Percentiles rank a stretch among this genome's conserved stretches.
These are phyloP conservation scores for Apiospora kogelbergensis DNA, from an alignment of 2,329 filamentous ascomycete species.

Conservation along the genomic window DNA sequence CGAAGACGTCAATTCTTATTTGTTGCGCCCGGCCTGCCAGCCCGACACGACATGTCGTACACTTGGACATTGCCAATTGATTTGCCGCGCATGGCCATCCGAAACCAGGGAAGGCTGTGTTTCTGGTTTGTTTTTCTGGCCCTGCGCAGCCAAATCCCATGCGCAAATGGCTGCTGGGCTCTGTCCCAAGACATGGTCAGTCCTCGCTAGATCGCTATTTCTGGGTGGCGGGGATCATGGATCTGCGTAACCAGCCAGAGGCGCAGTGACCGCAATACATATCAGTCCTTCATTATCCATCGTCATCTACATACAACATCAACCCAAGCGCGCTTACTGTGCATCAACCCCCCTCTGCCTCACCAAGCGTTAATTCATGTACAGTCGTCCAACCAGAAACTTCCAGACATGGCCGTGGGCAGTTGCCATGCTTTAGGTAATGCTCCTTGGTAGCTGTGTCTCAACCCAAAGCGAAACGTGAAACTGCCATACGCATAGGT, in stretches of 20 bases:
- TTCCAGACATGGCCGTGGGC: conserved; percentile 4
- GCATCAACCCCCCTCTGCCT: not conserved
- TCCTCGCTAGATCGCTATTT: not conserved
- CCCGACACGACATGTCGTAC: not conserved
- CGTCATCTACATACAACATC: not conserved
- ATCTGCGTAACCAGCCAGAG: not conserved
- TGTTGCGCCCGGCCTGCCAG: not conserved
- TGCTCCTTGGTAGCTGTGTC: not conserved
- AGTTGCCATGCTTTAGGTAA: not conserved
- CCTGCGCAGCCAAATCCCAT: not conserved
- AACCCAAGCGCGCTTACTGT: not conserved
- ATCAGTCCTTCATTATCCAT: not conserved
- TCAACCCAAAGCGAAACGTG: not conserved
- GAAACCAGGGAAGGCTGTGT: not conserved
- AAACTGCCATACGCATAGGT: not conserved
- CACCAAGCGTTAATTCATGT: no score
- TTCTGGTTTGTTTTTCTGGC: not conserved
- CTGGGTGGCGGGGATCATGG: not conserved
- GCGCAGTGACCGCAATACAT: not conserved
- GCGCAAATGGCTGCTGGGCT: not conserved
- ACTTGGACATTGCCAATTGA: not conserved
- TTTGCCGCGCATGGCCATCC: not conserved
- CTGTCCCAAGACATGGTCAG: not conserved
- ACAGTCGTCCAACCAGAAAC: not conserved
- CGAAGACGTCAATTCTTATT: conserved; percentile 6